Percentiles rank a stretch among this genome's conserved stretches.
These are phyloP conservation scores for Phylloporus arenicola DNA, from an alignment of 768 basidiomycete species.

Conservation along the genomic window DNA sequence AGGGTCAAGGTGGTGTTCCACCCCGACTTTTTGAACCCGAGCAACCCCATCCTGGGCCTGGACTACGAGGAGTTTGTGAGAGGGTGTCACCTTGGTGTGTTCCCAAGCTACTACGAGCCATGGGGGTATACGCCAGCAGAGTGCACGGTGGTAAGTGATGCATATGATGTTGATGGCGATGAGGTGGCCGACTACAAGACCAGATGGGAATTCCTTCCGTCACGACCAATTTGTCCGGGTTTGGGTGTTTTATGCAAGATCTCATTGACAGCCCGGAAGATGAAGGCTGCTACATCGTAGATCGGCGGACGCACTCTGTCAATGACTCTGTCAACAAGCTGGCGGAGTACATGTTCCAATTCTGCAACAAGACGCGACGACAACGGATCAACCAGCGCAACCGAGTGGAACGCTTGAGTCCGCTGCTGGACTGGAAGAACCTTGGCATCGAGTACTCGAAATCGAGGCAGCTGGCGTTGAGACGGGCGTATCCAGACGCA, in stretches of 20 bases:
- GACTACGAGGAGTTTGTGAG: conserved; percentile 99
- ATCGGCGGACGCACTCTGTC: conserved; percentile 81
- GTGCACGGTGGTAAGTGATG: conserved; percentile 81
- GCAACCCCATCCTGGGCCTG: conserved; percentile 93
- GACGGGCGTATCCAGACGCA: conserved; percentile 92
- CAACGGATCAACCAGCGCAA: conserved; percentile 99
- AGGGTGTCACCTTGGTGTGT: conserved; percentile 96
- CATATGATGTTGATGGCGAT: not conserved
- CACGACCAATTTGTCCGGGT: conserved; percentile 96
- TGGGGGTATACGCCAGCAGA: conserved; percentile 98
- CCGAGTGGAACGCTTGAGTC: conserved; percentile 89
- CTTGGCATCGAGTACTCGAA: conserved; percentile 96
- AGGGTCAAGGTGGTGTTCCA: conserved; percentile 98
- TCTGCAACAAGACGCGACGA: conserved; percentile 80
- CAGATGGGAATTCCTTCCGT: conserved; percentile 98
- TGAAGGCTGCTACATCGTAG: conserved; percentile 96
- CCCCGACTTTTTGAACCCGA: conserved; percentile 96
- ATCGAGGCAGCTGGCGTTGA: conserved; percentile 83
- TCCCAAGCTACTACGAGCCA: conserved; percentile 96
- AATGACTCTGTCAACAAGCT: conserved; percentile 90
- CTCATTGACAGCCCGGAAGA: conserved; percentile 91
- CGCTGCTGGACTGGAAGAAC: conserved; percentile 97
- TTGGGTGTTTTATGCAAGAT: conserved; percentile 98
- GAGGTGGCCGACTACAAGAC: conserved; percentile 8
- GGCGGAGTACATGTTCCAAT: conserved; percentile 66